phyloP scores from a whole-genome alignment of 1,139 yeast genomes.

The Zhuliangozyma blackwelliae region DNA sequence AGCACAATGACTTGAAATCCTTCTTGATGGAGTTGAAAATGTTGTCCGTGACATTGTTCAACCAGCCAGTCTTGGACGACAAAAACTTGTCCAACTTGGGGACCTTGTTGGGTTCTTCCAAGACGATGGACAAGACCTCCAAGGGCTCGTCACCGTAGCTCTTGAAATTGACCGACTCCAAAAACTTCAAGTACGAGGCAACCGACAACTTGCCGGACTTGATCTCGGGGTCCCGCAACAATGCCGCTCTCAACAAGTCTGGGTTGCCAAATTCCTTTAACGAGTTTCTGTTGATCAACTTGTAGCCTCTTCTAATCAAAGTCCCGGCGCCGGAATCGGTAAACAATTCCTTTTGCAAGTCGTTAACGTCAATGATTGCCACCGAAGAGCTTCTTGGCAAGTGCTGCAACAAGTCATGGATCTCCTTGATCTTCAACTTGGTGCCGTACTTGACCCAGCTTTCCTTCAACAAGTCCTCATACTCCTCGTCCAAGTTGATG shows the following conservation, averaged over 20 bases:
- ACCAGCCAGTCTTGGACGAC: conserved; percentile 91
- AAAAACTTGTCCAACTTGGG: conserved; percentile 85
- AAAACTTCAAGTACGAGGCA: conserved; percentile 73
- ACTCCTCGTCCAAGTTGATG: conserved; percentile 94
- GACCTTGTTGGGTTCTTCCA: conserved; percentile 35
- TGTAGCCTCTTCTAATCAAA: conserved; percentile 93
- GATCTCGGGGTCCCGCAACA: conserved; percentile 74
- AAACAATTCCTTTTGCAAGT: conserved; percentile 92
- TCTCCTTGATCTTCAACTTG: conserved; percentile 91
- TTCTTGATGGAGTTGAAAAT: conserved; percentile 78
- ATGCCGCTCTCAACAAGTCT: conserved; percentile 71
- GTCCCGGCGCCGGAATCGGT: conserved; percentile 99
- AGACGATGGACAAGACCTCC: conserved; percentile 87
- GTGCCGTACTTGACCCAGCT: conserved; percentile 99
- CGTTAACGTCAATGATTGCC: conserved; percentile 92
- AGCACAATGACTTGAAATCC: conserved; percentile 70
- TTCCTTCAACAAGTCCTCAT: conserved; percentile 82
- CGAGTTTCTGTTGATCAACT: conserved; percentile 66
- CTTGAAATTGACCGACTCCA: conserved; percentile 62
- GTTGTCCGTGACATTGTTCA: conserved; percentile 93
- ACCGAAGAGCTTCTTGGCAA: conserved; percentile 97
- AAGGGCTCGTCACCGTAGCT: conserved; percentile 95
- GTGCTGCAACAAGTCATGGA: conserved; percentile 87
- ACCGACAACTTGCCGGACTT: conserved; percentile 68
- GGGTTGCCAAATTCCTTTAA: conserved; percentile 71